Evolutionary conservation across 495 filamentous ascomycete species (phyloP).

Genomic region (Neurospora sp.): DNA sequence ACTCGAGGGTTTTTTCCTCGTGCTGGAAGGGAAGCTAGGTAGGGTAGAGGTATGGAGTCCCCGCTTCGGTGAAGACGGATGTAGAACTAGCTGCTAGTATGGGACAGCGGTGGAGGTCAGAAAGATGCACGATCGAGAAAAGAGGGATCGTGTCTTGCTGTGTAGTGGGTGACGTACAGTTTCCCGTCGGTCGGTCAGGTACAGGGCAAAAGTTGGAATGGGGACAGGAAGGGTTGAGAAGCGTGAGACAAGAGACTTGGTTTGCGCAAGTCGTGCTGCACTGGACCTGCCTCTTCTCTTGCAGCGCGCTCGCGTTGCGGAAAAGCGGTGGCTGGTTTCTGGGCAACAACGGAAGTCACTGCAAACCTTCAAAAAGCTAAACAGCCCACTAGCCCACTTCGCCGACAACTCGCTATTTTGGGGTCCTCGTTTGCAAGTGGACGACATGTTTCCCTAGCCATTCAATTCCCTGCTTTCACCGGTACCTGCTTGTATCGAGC

Average conservation of each 20-base stretch:
- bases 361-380: neutral
- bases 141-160: neutral
- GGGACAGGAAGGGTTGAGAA: neutral
- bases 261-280: neutral
- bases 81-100: neutral
- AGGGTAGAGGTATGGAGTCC: neutral
- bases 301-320: neutral
- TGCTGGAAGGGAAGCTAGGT: neutral
- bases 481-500: neutral
- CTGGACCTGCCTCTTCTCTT: neutral
- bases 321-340: neutral
- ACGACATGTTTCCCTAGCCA: neutral
- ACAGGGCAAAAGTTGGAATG: neutral
- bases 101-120: neutral
- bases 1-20: neutral
- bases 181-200: neutral
- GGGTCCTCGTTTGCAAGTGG: neutral
- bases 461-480: neutral
- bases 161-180: neutral
- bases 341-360: neutral
- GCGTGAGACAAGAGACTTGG: neutral
- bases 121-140: slow-evolving; percentile 1
- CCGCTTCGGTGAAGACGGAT: neutral
- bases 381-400: neutral
- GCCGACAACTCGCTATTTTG: neutral